These are phyloP conservation scores for Aspergillus japonicus DNA, from an alignment of 2,329 filamentous ascomycete species.

Conservation along the genomic window DNA sequence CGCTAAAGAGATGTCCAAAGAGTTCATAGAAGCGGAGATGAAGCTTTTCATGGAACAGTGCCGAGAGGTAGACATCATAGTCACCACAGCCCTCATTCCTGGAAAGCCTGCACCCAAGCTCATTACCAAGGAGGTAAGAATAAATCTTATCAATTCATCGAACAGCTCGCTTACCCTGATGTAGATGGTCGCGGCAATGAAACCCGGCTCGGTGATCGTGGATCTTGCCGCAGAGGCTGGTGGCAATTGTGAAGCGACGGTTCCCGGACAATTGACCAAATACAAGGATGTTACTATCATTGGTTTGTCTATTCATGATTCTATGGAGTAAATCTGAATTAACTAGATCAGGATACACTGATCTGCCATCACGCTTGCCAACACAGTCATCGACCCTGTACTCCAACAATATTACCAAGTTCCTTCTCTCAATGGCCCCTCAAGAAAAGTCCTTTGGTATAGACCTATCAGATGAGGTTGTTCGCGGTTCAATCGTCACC, in stretches of 20 bases:
- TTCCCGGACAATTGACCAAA: conserved; percentile 66
- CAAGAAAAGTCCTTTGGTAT: conserved; percentile 76
- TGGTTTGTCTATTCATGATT: conserved; percentile 50
- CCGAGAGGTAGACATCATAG: conserved; percentile 84
- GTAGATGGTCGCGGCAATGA: conserved; percentile 77
- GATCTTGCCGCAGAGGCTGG: conserved; percentile 86
- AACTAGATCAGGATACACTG: conserved; percentile 65
- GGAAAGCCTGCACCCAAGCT: conserved; percentile 79
- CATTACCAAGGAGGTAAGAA: conserved; percentile 65
- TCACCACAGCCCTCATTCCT: conserved; percentile 89
- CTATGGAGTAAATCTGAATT: not conserved
- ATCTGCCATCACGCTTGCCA: conserved; percentile 79
- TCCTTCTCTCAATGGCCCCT: conserved; percentile 76
- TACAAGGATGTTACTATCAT: conserved; percentile 82
- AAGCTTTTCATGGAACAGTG: conserved; percentile 86
- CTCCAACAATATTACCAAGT: conserved; percentile 91
- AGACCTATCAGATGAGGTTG: conserved; percentile 79
- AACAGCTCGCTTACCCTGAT: conserved; percentile 7
- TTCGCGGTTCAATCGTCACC: conserved; percentile 80
- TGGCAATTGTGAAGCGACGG: conserved; percentile 81
- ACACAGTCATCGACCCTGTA: conserved; percentile 89
- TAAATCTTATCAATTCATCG: not conserved
- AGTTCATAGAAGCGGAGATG: conserved; percentile 91
- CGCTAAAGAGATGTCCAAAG: conserved; percentile 90
- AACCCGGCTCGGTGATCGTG: conserved; percentile 82